phyloP scores from a whole-genome alignment of 2,329 filamentous ascomycete species.

The Pseudogymnoascus sp. region DNA sequence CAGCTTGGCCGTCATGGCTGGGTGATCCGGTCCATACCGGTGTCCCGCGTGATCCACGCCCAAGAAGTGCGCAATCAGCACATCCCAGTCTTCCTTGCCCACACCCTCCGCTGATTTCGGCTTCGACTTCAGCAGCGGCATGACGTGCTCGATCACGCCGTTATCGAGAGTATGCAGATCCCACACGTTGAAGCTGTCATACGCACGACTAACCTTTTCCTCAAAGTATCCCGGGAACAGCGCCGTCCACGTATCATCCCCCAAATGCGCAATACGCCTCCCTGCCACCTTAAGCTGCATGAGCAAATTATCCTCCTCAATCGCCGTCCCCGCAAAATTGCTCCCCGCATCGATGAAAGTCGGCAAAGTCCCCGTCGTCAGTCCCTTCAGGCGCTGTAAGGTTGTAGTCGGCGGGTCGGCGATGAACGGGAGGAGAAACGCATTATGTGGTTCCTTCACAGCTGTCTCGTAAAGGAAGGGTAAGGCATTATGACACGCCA shows the following conservation, averaged over 20 bases:
- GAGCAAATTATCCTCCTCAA: conserved; percentile 82
- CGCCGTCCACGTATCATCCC: conserved; percentile 96
- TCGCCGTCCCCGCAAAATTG: conserved; percentile 90
- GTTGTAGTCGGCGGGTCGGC: conserved; percentile 94
- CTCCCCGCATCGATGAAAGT: conserved; percentile 92
- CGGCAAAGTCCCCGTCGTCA: conserved; percentile 91
- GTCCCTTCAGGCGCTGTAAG: conserved; percentile 81
- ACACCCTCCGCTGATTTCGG: no score
- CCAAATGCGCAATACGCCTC: conserved; percentile 81
- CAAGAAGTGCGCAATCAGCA: conserved; percentile 90
- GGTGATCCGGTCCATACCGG: conserved; percentile 87
- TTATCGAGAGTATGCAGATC: conserved; percentile 96
- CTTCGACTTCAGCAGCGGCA: conserved; percentile 67
- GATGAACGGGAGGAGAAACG: conserved; percentile 89
- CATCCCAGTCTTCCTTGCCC: conserved; percentile 67
- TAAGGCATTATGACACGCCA: conserved; percentile 79
- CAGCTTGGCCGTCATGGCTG: conserved; percentile 85
- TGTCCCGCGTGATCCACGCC: conserved; percentile 97
- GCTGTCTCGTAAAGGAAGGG: conserved; percentile 83
- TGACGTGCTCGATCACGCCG: conserved; percentile 84
- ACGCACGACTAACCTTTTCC: conserved; percentile 74
- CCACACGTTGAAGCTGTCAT: conserved; percentile 98
- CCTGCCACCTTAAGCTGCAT: conserved; percentile 57
- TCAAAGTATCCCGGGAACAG: conserved; percentile 94
- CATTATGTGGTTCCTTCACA: conserved; percentile 65